phyloP scores from a whole-genome alignment of 192 early-diverging fungal species.

The Physocladia obscura region DNA sequence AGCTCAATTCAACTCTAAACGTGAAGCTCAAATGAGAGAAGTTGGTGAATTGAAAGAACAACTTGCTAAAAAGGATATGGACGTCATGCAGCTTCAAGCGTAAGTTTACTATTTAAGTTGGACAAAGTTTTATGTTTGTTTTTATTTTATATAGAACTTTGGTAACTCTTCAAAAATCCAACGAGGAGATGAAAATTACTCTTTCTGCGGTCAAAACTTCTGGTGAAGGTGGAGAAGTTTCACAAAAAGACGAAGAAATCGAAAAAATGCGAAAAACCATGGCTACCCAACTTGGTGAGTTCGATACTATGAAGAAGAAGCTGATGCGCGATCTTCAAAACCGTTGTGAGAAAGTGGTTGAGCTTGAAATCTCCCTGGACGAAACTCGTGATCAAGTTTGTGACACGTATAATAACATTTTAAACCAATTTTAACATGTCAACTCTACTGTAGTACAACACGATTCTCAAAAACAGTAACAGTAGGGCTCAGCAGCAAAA shows the following conservation, averaged over 20 bases:
- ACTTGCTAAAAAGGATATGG: constrained; percentile 61
- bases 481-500: constrained; percentile 89
- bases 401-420: not conserved
- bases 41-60: constrained; percentile 69
- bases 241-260: constrained; percentile 73
- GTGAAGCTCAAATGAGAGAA: constrained; percentile 71
- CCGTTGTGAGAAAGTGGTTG: constrained; percentile 96
- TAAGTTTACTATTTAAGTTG: constrained; percentile 8
- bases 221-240: constrained; percentile 38
- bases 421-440: too few relatives aligned
- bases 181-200: constrained; percentile 61
- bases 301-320: constrained; percentile 98
- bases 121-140: too few relatives aligned
- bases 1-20: constrained; percentile 76
- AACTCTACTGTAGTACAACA: constrained; percentile 88
- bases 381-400: constrained; percentile 75
- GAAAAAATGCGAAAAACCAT: constrained; percentile 76
- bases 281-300: constrained; percentile 85
- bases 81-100: constrained; percentile 34
- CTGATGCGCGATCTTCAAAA: constrained; percentile 97
- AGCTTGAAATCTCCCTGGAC: constrained; percentile 95
- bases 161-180: constrained; percentile 54
- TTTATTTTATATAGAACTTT: constrained; percentile 32
- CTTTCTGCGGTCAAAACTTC: constrained; percentile 44
- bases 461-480: constrained; percentile 78